A percentile compares a stretch with the other conserved stretches of the same genome.
phyloP scores from a whole-genome alignment of 805 yeast species.

The Pichia cabralensis region DNA sequence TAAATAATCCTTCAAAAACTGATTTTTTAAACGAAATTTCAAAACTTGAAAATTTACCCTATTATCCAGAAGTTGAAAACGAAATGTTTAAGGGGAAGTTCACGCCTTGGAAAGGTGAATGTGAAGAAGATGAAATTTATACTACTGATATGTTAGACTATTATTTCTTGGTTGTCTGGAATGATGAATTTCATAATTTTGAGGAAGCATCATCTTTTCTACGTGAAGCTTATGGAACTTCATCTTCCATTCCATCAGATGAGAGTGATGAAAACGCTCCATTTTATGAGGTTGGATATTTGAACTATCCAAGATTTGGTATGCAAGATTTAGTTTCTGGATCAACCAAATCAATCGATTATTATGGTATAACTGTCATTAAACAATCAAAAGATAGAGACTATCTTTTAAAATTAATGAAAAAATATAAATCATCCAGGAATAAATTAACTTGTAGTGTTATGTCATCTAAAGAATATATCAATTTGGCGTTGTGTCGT shows the following conservation, averaged over 20 bases:
- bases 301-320: conserved; percentile 2
- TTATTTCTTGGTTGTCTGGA: conserved; percentile 57
- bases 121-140: background rate
- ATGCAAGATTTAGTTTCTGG: background rate
- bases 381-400: conserved; percentile 23
- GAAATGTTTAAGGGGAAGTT: background rate
- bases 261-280: conserved; percentile 3
- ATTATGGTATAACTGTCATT: conserved; percentile 40
- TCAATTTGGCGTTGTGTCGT: conserved; percentile 37
- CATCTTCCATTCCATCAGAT: no score
- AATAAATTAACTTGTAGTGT: conserved; percentile 50
- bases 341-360: conserved; percentile 37
- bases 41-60: background rate
- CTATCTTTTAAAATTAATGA: background rate
- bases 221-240: conserved; percentile 4
- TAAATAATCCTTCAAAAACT: background rate
- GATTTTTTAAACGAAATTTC: background rate
- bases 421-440: conserved; percentile 2
- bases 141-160: conserved; percentile 10
- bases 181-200: conserved; percentile 64
- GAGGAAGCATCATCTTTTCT: conserved; percentile 20
- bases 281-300: conserved; percentile 6
- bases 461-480: conserved; percentile 38
- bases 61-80: background rate
- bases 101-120: background rate